Percentiles rank a stretch among this genome's conserved stretches.
These are phyloP conservation scores for Mucor mucedo DNA, from an alignment of 371 early-diverging fungal species.

Conservation along the genomic window DNA sequence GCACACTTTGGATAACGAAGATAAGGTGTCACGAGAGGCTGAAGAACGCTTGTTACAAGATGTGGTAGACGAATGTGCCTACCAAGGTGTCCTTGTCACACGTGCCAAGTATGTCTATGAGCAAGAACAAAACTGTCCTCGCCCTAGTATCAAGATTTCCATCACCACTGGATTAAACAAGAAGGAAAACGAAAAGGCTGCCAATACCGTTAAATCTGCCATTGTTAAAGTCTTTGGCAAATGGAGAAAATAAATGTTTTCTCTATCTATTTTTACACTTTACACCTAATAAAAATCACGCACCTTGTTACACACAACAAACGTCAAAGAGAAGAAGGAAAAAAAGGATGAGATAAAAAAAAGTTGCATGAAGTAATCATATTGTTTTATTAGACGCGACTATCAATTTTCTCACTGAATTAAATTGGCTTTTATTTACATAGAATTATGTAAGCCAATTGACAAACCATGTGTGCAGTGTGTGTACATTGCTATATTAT, in stretches of 20 bases:
- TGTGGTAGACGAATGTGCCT: conserved; percentile 79
- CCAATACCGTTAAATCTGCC: conserved; percentile 63
- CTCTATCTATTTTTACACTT: neutral
- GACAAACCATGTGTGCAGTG: no score
- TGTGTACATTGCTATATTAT: no score
- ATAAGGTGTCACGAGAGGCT: conserved; percentile 53
- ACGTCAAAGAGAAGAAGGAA: no score
- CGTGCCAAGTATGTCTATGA: conserved; percentile 85
- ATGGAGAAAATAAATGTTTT: conserved; percentile 44
- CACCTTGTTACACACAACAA: neutral
- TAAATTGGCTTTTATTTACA: no score
- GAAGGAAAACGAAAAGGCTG: conserved; percentile 88
- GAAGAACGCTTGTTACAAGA: conserved; percentile 78
- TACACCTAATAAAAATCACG: neutral
- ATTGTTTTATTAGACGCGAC: no score
- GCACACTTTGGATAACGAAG: conserved; percentile 30
- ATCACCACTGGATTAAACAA: conserved; percentile 77
- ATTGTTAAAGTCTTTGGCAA: conserved; percentile 61
- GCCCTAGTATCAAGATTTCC: conserved; percentile 84
- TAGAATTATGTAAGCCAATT: no score
- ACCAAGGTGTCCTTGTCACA: conserved; percentile 80
- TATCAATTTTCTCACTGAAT: no score
- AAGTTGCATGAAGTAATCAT: no score
- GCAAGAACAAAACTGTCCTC: conserved; percentile 79
- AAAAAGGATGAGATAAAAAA: no score